Base-by-base conservation (phyloP, 768 basidiomycete genomes). In the Rhizopogon rudus region DNA sequence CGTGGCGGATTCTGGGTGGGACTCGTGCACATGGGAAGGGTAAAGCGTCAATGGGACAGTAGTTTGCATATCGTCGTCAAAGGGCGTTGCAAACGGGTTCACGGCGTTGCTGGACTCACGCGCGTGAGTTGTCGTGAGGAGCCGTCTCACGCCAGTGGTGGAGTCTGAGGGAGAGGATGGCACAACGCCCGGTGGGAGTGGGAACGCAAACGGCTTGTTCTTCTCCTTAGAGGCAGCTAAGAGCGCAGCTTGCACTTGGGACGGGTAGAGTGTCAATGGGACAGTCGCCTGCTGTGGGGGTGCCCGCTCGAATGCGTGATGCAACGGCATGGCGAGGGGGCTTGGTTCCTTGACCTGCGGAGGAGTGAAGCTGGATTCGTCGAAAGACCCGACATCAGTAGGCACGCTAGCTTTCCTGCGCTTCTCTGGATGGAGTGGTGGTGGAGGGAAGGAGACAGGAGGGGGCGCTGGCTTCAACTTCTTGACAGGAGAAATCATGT, bases 41-140 rank as follows among this genome's bases (percentile, higher is more conserved):
- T 60, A 53, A n/a, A 59, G 44, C 6, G 54, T 31, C 12, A 61
- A 57, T 48, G 55, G 57, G 25, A 61, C 40, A 8, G 62, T 51
- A 22, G 31, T 29, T 46, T 52, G 63, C 57, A 13, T 37, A 37
- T 88, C 86, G 64, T 89, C 88, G 67, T 91, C 89, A 68, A 91
- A 91, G 8, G 89, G 88, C 50, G 88, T 89, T 55, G 81, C 78
- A 64, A 91, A 91, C 52, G 88, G 88, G 65, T 81, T 67, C 43
- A 63, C 57, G 44, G 57, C 31, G 10, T 57, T 62, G 49, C 57
- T 55, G 49, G 77, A 71, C 59, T 74, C 66, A 56, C 74, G 72
- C 20, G 75, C 72, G 61, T 77, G 68, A 22, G 71, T 73, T 22
- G 73, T 64, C 46, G 78, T 77, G 58, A 78, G 68, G 53, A 77